Evolutionary conservation across 805 yeast species (phyloP).

Genomic region (Ogataea polymorpha): DNA sequence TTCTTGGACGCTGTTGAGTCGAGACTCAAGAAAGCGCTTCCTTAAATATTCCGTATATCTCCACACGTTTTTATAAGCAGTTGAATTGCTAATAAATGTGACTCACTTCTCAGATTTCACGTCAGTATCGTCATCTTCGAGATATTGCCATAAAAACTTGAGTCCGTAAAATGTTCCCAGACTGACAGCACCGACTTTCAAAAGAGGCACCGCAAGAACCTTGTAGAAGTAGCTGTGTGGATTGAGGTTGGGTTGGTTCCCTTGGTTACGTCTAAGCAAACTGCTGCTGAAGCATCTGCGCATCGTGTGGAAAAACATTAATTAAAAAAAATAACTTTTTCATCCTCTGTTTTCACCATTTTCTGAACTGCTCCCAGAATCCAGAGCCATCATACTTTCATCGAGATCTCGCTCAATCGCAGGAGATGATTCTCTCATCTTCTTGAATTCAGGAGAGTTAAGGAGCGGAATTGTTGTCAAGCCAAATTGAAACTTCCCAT

Average conservation of each 20-base stretch:
- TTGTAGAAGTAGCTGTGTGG: slow-evolving; percentile 41
- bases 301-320: slow-evolving; percentile 1
- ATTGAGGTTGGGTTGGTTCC: slow-evolving; percentile 19
- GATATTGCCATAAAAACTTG: slow-evolving; percentile 42
- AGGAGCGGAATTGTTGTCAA: slow-evolving; percentile 8
- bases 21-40: slow-evolving; percentile 24
- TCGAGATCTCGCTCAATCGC: slow-evolving; percentile 3
- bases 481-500: slow-evolving; percentile 13
- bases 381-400: slow-evolving; percentile 15
- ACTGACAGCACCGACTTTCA: slow-evolving; percentile 43
- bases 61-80: slow-evolving; percentile 8
- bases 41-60: not conserved
- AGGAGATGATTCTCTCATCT: not conserved
- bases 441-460: slow-evolving; percentile 6
- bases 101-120: slow-evolving; percentile 6
- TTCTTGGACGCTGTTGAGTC: slow-evolving; percentile 75
- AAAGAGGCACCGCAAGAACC: slow-evolving; percentile 44
- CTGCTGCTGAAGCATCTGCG: slow-evolving; percentile 3
- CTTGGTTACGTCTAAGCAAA: not conserved
- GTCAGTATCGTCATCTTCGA: slow-evolving; percentile 29
- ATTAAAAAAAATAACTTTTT: slow-evolving; percentile 1
- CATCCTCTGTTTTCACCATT: slow-evolving; percentile 2
- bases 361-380: slow-evolving; percentile 11
- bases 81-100: slow-evolving; percentile 11
- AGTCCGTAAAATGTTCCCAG: slow-evolving; percentile 46